A percentile compares a stretch with the other conserved stretches of the same genome.
Evolutionary conservation across 768 basidiomycete genomes (phyloP).

Genomic region (Auriscalpium microsporum): DNA sequence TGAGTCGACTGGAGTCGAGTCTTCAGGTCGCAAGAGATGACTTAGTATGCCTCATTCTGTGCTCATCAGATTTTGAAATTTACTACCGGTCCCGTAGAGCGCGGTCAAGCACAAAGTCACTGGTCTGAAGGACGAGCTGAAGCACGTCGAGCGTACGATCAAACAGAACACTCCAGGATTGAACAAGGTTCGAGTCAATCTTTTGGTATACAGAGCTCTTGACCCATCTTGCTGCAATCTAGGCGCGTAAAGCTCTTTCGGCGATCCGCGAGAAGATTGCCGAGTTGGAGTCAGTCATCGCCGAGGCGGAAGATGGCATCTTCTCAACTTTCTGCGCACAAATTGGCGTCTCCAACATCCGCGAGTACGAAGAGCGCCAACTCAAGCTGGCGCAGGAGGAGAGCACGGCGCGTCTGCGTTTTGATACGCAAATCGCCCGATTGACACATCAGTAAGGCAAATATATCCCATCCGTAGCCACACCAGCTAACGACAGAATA

Average conservation of each 20-base stretch:
- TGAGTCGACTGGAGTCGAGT: constrained; percentile 73
- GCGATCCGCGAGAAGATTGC: constrained; percentile 47
- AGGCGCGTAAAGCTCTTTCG: constrained; percentile 50
- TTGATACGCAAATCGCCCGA: constrained; percentile 79
- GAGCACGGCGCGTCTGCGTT: constrained; percentile 73
- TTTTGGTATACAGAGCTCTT: background rate
- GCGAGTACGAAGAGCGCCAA: constrained; percentile 91
- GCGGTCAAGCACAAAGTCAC: constrained; percentile 67
- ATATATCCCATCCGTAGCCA: background rate
- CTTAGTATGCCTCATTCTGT: constrained; percentile 40
- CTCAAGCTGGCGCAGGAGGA: constrained; percentile 84
- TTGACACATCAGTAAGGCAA: constrained; percentile 71
- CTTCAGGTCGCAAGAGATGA: constrained; percentile 74
- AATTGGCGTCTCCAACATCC: constrained; percentile 73
- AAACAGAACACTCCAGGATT: constrained; percentile 60
- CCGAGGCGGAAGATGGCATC: constrained; percentile 72
- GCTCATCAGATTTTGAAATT: background rate
- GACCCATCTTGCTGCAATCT: background rate
- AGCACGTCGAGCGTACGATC: constrained; percentile 66
- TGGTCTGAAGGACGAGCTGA: constrained; percentile 78
- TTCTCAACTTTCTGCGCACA: constrained; percentile 72
- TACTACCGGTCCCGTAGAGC: constrained; percentile 35
- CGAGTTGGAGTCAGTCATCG: constrained; percentile 46
- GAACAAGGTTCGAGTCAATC: constrained; percentile 45
- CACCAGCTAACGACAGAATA: background rate